Evolutionary conservation across 2,329 filamentous ascomycete genomes (phyloP).

Genomic region (Fusarium sp.): DNA sequence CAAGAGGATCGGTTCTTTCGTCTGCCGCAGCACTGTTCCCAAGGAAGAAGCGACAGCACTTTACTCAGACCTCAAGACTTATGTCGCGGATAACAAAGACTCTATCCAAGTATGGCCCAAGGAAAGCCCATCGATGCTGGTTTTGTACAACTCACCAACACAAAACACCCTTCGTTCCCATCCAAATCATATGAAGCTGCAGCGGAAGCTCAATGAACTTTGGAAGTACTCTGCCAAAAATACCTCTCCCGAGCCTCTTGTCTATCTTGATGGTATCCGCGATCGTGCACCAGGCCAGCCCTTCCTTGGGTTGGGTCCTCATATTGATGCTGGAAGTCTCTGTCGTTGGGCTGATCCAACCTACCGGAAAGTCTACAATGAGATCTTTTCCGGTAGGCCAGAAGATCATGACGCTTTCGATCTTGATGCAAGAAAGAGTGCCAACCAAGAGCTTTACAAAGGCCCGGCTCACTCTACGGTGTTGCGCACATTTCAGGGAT

Average conservation of each 20-base stretch:
- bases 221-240: not conserved
- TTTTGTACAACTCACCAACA: not conserved
- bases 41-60: not conserved
- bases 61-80: not conserved
- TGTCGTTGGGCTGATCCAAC: conserved; percentile 50
- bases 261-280: not conserved
- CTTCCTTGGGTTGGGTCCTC: conserved; percentile 52
- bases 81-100: not conserved
- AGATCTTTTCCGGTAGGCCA: not conserved
- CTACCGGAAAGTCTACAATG: not conserved
- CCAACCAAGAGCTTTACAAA: not conserved
- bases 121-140: conserved; percentile 4
- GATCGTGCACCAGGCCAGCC: conserved; percentile 25
- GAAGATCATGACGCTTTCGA: not conserved
- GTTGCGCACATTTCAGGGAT: conserved; percentile 3
- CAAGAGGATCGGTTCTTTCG: not conserved
- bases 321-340: conserved; percentile 54
- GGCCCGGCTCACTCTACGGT: conserved; percentile 4
- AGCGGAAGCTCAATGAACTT: not conserved
- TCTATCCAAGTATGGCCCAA: conserved; percentile 2
- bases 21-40: not conserved
- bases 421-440: not conserved
- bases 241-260: not conserved
- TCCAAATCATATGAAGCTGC: not conserved
- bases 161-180: not conserved